These are phyloP conservation scores for Lecanosticta acicola DNA, from an alignment of 2,329 filamentous ascomycete species.

Conservation along the genomic window DNA sequence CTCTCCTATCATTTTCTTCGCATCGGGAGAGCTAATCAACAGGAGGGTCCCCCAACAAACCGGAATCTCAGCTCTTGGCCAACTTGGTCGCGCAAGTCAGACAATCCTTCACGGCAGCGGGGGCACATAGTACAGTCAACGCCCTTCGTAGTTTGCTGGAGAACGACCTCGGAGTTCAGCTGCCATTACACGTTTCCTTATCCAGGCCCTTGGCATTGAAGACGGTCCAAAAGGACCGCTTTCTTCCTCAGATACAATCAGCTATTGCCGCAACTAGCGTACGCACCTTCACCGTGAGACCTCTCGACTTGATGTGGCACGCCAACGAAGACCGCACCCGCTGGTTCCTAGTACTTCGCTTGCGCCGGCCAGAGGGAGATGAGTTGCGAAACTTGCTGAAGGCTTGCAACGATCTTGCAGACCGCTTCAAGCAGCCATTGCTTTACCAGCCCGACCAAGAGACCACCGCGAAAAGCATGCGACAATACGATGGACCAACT, in stretches of 20 bases:
- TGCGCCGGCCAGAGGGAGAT: slow-evolving; percentile 37
- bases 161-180: slow-evolving; percentile 69
- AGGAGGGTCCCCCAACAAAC: slow-evolving; percentile 51
- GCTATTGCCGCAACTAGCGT: slow-evolving; percentile 41
- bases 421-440: slow-evolving; percentile 58
- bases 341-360: slow-evolving; percentile 76
- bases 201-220: slow-evolving; percentile 72
- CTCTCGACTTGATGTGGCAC: slow-evolving; percentile 56
- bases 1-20: no score
- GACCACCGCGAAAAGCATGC: slow-evolving; percentile 11
- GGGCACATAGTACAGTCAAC: not conserved
- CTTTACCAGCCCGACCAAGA: slow-evolving; percentile 55
- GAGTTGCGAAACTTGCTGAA: slow-evolving; percentile 51
- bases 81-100: slow-evolving; percentile 36
- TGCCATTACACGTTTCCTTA: slow-evolving; percentile 85
- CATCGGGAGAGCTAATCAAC: slow-evolving; percentile 13
- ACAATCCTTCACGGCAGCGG: slow-evolving; percentile 2
- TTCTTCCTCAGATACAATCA: slow-evolving; percentile 53
- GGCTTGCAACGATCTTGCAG: slow-evolving; percentile 60
- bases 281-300: slow-evolving; percentile 40
- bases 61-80: slow-evolving; percentile 40
- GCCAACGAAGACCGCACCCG: slow-evolving; percentile 62
- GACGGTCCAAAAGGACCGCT: slow-evolving; percentile 65
- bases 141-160: slow-evolving; percentile 62
- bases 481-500: slow-evolving; percentile 1